Percentiles rank a stretch among this genome's conserved stretches.
Conservation (phyloP, 495 filamentous ascomycete species). For the Lepraria neglecta region DNA sequence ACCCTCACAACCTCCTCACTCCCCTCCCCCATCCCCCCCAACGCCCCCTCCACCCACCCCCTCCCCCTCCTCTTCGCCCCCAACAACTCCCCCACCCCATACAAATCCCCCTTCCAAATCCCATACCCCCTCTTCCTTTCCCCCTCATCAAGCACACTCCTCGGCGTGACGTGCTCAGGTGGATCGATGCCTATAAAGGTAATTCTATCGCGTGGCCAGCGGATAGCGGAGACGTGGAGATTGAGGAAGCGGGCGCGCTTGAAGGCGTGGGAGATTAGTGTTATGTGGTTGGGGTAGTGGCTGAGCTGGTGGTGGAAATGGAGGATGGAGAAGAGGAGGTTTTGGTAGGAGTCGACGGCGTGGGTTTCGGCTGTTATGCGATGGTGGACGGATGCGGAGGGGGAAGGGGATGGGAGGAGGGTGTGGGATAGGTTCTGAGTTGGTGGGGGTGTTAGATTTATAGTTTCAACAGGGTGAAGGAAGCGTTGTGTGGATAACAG, state of each 20-base stretch:
- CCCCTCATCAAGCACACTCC: constrained; percentile 38
- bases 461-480: not conserved
- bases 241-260: constrained; percentile 62
- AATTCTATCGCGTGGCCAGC: constrained; percentile 42
- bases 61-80: constrained; percentile 35
- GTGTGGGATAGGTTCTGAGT: constrained; percentile 42
- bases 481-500: too few species aligned
- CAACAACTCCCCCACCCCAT: constrained; percentile 38
- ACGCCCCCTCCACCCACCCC: constrained; percentile 37
- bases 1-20: constrained; percentile 33
- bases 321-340: constrained; percentile 64
- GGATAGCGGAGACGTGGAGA: constrained; percentile 61
- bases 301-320: constrained; percentile 44
- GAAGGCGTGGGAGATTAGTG: constrained; percentile 69
- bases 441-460: not conserved
- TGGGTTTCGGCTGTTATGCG: constrained; percentile 52
- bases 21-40: constrained; percentile 25
- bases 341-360: constrained; percentile 75
- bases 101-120: constrained; percentile 42
- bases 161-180: constrained; percentile 47
- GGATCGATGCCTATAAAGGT: constrained; percentile 64
- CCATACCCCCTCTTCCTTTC: constrained; percentile 41
- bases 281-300: constrained; percentile 45
- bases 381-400: constrained; percentile 15
- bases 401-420: constrained; percentile 11